Evolutionary conservation across 1,284 basidiomycete species (phyloP).

Genomic region (Puccinia novopanici): DNA sequence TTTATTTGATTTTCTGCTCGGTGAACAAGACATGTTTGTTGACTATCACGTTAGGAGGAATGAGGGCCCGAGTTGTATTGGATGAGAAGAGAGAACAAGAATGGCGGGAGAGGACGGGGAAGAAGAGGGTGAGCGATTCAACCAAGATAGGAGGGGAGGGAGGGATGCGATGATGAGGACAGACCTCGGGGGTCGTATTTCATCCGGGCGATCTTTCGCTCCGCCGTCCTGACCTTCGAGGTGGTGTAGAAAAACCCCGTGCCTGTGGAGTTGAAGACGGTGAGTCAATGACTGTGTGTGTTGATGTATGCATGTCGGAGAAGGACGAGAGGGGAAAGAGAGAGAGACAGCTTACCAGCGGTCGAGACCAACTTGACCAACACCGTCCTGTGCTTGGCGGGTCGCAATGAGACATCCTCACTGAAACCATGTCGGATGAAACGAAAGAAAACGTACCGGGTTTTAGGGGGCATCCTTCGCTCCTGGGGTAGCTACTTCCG

Average conservation of each 20-base stretch:
- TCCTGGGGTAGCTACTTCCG: background rate
- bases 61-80: too few species aligned
- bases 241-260: conserved; percentile 53
- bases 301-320: too few species aligned
- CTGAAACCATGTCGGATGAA: background rate
- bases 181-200: conserved; percentile 52
- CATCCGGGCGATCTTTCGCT: conserved; percentile 53
- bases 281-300: background rate
- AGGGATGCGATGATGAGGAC: background rate
- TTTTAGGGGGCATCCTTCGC: conserved; percentile 20
- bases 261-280: background rate
- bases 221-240: conserved; percentile 51
- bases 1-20: conserved; percentile 47
- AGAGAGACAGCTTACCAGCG: conserved; percentile 13
- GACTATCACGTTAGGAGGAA: background rate
- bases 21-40: conserved; percentile 42
- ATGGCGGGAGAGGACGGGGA: background rate
- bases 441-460: background rate
- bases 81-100: too few species aligned
- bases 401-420: background rate
- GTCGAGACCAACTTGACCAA: conserved; percentile 44
- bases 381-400: conserved; percentile 24
- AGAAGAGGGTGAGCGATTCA: background rate
- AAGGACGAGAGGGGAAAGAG: background rate
- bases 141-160: background rate